Base-by-base conservation (phyloP, 2,329 filamentous ascomycete species). In the Fusarium buxicola region DNA sequence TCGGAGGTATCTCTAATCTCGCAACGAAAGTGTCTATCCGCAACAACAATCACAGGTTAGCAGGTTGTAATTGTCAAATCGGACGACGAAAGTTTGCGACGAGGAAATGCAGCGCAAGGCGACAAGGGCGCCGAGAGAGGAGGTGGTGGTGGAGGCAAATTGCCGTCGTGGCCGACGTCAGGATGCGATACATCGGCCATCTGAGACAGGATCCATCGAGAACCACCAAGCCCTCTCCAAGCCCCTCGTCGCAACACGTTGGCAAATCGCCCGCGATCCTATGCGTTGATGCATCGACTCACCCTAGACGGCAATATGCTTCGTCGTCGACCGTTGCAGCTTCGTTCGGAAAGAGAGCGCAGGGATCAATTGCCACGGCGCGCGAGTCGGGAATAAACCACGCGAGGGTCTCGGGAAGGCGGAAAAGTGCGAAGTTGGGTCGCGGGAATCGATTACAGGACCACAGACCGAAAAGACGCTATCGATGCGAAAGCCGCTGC, bases 351-450 rank as follows among this genome's bases (percentile, higher is more conserved):
- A 47, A 63, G 48, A 56, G 50, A 58, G 62, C 66, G 68, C 62
- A 68, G 56, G 60, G 60, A 46, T 60, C 58, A 40, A 39, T 63
- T 43, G 59, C 56, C 62, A 59, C 69, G 53, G 57, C 58, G 65
- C 66, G 59, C 51, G 55, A 60, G 58, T 69, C 60, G 67, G 64
- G 54, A 68, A 63, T 61, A 59, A 63, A 69, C 68, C 69, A 69
- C 67, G 60, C 60, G 61, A 69, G 63, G 52, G 49, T 68, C 48
- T 71, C 67, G 67, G 63, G 47, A 63, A 53, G 57, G 67, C 69
- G 69, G 60, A 63, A 63, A 66, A 64, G 55, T 55, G 57, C 60
- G 65, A 64, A 55, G 43, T 45, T 50, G 40, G 65, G 52, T 65
- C 63, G 69, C 67, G 54, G 58, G 45, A 60, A 46, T 45, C 54